Evolutionary conservation across 306 rosid species (phyloP).

Genomic region (Cicer cuneatum): DNA sequence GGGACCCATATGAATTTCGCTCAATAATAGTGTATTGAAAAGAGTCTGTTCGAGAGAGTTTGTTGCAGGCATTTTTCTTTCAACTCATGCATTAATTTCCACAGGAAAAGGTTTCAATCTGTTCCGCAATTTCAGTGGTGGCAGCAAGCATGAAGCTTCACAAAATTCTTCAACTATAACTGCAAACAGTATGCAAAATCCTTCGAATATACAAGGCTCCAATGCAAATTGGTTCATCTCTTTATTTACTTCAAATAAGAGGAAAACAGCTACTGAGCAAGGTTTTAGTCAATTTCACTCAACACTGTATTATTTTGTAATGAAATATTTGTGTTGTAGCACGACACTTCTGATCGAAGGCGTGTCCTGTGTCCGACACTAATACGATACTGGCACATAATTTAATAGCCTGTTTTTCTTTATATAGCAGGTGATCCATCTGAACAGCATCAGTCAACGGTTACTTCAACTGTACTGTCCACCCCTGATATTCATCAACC

Average conservation of each 20-base stretch:
- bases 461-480: conserved; percentile 6
- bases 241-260: conserved; percentile 39
- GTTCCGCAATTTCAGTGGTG: conserved; percentile 39
- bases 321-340: not conserved
- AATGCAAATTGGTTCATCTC: conserved; percentile 51
- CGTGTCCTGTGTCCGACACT: too few relatives aligned
- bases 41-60: not conserved
- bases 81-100: conserved; percentile 19
- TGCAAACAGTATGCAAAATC: conserved; percentile 35
- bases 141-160: conserved; percentile 33
- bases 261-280: conserved; percentile 40
- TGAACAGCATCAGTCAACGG: conserved; percentile 31
- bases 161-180: conserved; percentile 35
- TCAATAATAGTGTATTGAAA: not conserved
- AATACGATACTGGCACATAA: not conserved
- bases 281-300: not conserved
- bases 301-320: not conserved
- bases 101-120: conserved; percentile 53
- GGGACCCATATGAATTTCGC: not conserved
- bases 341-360: too few relatives aligned
- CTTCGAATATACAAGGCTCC: conserved; percentile 42
- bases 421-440: conserved; percentile 33
- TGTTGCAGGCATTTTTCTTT: not conserved
- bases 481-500: conserved; percentile 36
- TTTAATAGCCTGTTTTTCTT: conserved; percentile 4